A percentile compares a stretch with the other conserved stretches of the same genome.
These are phyloP conservation scores for Tetrapisispora pingtungensis DNA, from an alignment of 805 yeast genomes.

Conservation along the genomic window DNA sequence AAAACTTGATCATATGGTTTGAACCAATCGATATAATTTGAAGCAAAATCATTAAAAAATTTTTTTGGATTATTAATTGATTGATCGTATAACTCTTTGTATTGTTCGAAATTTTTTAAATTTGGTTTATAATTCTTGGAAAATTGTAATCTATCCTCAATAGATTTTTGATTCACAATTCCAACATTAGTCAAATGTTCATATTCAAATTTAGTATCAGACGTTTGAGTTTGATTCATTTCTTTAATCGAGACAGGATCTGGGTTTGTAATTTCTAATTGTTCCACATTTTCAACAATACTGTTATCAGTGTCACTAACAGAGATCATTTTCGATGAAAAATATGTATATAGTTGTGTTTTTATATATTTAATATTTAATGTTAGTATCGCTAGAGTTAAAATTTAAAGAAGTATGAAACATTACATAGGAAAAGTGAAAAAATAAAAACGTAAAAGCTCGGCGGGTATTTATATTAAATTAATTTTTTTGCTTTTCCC, in stretches of 20 bases:
- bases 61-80: constrained; percentile 70
- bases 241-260: not conserved
- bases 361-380: too few relatives aligned
- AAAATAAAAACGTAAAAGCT: not conserved
- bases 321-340: constrained; percentile 1
- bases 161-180: constrained; percentile 15
- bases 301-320: constrained; percentile 3
- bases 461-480: constrained; percentile 4
- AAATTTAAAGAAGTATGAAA: too few relatives aligned
- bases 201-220: constrained; percentile 9
- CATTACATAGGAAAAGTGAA: too few relatives aligned
- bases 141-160: constrained; percentile 15
- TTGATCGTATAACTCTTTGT: constrained; percentile 57
- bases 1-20: constrained; percentile 53
- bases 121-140: constrained; percentile 37
- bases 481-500: too few relatives aligned
- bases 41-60: constrained; percentile 74
- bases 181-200: constrained; percentile 24
- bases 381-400: too few relatives aligned
- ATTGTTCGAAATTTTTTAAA: constrained; percentile 53
- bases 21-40: constrained; percentile 68
- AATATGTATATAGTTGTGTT: too few relatives aligned
- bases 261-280: not conserved
- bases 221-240: not conserved
- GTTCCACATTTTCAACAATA: constrained; percentile 1